phyloP scores from a whole-genome alignment of 1,284 basidiomycete genomes.

The Cutaneotrichosporon curvatum region DNA sequence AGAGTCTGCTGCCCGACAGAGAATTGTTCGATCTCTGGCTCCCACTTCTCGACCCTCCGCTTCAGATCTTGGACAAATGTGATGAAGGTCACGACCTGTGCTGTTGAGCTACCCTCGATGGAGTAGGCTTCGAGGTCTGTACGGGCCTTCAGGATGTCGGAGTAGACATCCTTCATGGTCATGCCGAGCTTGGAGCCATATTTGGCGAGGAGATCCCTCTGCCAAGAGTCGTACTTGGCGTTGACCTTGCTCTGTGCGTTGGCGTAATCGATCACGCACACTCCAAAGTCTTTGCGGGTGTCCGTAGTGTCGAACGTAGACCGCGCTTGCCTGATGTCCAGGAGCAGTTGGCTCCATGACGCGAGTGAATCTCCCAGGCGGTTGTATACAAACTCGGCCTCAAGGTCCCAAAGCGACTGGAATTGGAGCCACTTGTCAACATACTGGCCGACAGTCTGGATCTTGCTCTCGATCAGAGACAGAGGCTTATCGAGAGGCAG shows the following conservation, averaged over 20 bases:
- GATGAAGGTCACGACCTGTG: constrained; percentile 96
- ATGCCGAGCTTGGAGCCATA: constrained; percentile 88
- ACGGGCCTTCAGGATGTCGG: constrained; percentile 81
- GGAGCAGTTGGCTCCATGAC: constrained; percentile 89
- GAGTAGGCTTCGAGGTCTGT: constrained; percentile 88
- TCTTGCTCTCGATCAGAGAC: constrained; percentile 76
- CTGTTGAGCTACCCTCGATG: constrained; percentile 64
- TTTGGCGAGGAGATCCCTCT: constrained; percentile 82
- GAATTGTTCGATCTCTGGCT: constrained; percentile 92
- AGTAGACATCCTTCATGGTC: constrained; percentile 94
- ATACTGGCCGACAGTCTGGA: constrained; percentile 67
- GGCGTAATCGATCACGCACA: constrained; percentile 93
- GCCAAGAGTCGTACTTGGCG: constrained; percentile 97
- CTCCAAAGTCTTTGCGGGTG: constrained; percentile 82
- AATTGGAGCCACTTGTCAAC: constrained; percentile 98
- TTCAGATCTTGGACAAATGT: constrained; percentile 99
- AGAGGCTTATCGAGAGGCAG: constrained; percentile 76
- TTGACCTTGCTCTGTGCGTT: constrained; percentile 96
- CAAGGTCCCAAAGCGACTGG: constrained; percentile 97
- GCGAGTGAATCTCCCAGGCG: constrained; percentile 86
- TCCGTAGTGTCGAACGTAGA: constrained; percentile 96
- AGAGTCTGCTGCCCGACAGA: constrained; percentile 92
- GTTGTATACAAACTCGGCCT: constrained; percentile 89
- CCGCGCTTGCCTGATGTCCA: constrained; percentile 91
- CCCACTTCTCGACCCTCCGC: constrained; percentile 92